A percentile compares a stretch with the other conserved stretches of the same genome.
Conservation (phyloP, 768 basidiomycete genomes). For the Vararia minispora region DNA sequence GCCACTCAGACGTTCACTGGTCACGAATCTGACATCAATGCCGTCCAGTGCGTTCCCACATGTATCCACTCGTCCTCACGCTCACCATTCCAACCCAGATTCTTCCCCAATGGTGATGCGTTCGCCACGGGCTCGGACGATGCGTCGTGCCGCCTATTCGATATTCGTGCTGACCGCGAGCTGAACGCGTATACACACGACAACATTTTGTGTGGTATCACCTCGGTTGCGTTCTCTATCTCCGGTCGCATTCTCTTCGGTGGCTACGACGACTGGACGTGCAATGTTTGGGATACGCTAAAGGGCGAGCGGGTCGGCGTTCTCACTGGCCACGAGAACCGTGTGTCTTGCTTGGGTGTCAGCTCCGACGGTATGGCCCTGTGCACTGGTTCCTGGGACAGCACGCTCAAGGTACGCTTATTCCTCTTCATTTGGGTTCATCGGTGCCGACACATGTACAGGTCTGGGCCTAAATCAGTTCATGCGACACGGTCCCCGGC, state of each 20-base stretch:
- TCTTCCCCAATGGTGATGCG: conserved; percentile 99
- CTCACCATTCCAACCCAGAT: conserved; percentile 35
- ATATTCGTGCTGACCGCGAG: conserved; percentile 96
- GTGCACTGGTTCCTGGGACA: conserved; percentile 98
- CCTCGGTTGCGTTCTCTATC: conserved; percentile 96
- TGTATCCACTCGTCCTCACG: conserved; percentile 8
- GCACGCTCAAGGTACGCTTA: conserved; percentile 75
- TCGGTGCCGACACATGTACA: conserved; percentile 19
- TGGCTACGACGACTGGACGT: conserved; percentile 99
- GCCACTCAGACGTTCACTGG: conserved; percentile 98
- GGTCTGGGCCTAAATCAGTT: conserved; percentile 75
- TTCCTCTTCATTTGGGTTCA: neutral
- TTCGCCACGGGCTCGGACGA: conserved; percentile 99
- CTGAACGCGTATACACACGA: conserved; percentile 96
- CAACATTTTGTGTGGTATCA: conserved; percentile 98
- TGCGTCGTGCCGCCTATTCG: conserved; percentile 95
- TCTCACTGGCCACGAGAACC: conserved; percentile 94
- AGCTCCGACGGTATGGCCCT: conserved; percentile 96
- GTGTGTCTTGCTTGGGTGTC: conserved; percentile 94
- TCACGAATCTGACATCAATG: conserved; percentile 98
- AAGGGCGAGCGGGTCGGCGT: conserved; percentile 98
- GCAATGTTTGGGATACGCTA: conserved; percentile 99
- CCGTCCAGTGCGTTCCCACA: conserved; percentile 70
- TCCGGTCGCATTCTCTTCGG: conserved; percentile 97
- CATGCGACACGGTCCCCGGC: too few species aligned